Base-by-base conservation (phyloP, 1,284 basidiomycete species). In the Cutaneotrichosporon dermatis region DNA sequence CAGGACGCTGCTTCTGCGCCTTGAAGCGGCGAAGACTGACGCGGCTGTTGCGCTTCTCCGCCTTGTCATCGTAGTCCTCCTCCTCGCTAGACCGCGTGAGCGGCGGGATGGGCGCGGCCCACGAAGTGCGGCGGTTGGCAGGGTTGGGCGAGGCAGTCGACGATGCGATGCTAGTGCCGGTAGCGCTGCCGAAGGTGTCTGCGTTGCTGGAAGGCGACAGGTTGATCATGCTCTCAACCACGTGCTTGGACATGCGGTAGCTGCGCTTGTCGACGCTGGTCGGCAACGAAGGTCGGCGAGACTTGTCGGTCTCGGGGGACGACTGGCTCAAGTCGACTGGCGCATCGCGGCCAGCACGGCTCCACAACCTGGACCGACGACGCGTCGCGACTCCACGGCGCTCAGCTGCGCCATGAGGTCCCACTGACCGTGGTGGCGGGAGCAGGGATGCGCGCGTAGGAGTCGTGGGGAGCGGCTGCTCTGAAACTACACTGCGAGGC, bases 161-260 rank as follows among this genome's bases (percentile, higher is more conserved):
- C 8, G 50, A 51, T 7, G 50, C 35, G 48, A n/a, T 35, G 39
- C 39, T 41, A 15, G 25, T 13, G 34, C 44, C 35, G 16, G 41
- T 35, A 44, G 12, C 42, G 8, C 40, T 4, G 12, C 41, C 49
- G 25, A 51, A 51, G 11, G 55, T 41, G n/a, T 51, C 41, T 10
- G 42, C 11, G 16, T 41, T 41, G 40, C 40, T 42, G n/a, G 34
- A n/a, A 0, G 60, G 37, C 10, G 60, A 39, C 39, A 62, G 51
- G 51, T 62, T 62, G 49, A 58, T 54, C 55, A 63, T 57, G 55
- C 55, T 63, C 52, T 57, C 58, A 1, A 54, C 58, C 1, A 63
- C 62, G 15, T 54, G 55, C 40, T 48, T 41, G 1, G 62, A 60
- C 0, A 63, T 39, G 40, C 52, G 51, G 58, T 59, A 57, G 42